phyloP scores from a whole-genome alignment of 2,329 filamentous ascomycete species.

The Pyrenophora teres region DNA sequence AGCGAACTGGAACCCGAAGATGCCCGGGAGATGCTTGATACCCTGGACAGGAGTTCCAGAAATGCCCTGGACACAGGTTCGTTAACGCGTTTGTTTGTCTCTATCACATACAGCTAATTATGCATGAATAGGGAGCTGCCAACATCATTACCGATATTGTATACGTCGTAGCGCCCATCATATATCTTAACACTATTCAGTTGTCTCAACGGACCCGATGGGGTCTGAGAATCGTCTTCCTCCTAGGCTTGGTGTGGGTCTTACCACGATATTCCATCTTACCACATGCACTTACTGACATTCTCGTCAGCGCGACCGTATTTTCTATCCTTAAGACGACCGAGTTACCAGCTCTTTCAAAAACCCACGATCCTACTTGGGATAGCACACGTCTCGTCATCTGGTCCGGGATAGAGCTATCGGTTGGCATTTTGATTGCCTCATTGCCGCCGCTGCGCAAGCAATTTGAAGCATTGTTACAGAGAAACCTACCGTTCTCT shows the following conservation, averaged over 20 bases:
- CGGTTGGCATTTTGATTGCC: constrained; percentile 32
- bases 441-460: constrained; percentile 34
- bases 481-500: constrained; percentile 21
- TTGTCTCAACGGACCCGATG: constrained; percentile 31
- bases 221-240: constrained; percentile 34
- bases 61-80: too few relatives aligned
- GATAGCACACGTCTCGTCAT: constrained; percentile 29
- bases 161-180: constrained; percentile 32
- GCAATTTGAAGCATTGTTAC: constrained; percentile 29
- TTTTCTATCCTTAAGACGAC: constrained; percentile 33
- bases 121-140: constrained; percentile 17
- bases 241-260: constrained; percentile 31
- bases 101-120: too few relatives aligned
- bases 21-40: constrained; percentile 30
- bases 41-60: too few relatives aligned
- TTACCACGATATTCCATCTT: too few relatives aligned
- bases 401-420: constrained; percentile 30
- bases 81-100: too few relatives aligned
- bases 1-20: constrained; percentile 31
- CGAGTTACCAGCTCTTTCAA: constrained; percentile 22
- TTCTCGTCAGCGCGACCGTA: constrained; percentile 23
- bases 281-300: too few relatives aligned
- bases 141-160: constrained; percentile 38
- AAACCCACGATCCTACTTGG: constrained; percentile 29
- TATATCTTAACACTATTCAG: constrained; percentile 34